A percentile compares a stretch with the other conserved stretches of the same genome.
phyloP scores from a whole-genome alignment of 192 early-diverging fungal species.

The Gonapodya prolifera region DNA sequence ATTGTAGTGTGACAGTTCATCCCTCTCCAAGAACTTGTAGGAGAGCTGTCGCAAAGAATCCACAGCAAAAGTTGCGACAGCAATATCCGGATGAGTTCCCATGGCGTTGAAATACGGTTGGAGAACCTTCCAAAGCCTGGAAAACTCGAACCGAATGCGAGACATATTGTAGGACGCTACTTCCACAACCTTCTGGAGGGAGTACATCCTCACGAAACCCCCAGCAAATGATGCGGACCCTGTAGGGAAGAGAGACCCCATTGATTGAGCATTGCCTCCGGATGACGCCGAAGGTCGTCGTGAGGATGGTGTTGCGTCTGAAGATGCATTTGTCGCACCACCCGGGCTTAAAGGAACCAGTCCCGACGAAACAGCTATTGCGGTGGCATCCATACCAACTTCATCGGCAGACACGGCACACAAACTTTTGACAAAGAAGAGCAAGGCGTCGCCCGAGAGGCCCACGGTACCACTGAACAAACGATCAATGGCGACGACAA shows the following conservation, averaged over 20 bases:
- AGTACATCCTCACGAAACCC: constrained; percentile 6
- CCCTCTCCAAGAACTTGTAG: constrained; percentile 8
- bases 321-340: not conserved
- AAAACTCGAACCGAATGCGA: constrained; percentile 7
- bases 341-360: not conserved
- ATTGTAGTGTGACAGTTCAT: constrained; percentile 10
- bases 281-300: not conserved
- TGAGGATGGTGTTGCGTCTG: not conserved
- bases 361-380: not conserved
- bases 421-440: constrained; percentile 6
- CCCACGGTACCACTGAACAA: constrained; percentile 1
- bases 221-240: not conserved
- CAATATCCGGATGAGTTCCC: not conserved
- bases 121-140: constrained; percentile 3
- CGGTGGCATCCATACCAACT: constrained; percentile 3
- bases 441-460: constrained; percentile 6
- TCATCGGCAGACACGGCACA: constrained; percentile 10
- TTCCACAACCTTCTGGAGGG: constrained; percentile 11
- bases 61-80: constrained; percentile 7
- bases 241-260: not conserved
- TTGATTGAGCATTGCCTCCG: not conserved
- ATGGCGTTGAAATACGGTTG: constrained; percentile 4
- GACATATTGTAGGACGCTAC: constrained; percentile 11
- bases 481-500: constrained; percentile 6
- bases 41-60: constrained; percentile 5